Conservation (phyloP, 2,329 filamentous ascomycete genomes). For the Monilinia laxa region DNA sequence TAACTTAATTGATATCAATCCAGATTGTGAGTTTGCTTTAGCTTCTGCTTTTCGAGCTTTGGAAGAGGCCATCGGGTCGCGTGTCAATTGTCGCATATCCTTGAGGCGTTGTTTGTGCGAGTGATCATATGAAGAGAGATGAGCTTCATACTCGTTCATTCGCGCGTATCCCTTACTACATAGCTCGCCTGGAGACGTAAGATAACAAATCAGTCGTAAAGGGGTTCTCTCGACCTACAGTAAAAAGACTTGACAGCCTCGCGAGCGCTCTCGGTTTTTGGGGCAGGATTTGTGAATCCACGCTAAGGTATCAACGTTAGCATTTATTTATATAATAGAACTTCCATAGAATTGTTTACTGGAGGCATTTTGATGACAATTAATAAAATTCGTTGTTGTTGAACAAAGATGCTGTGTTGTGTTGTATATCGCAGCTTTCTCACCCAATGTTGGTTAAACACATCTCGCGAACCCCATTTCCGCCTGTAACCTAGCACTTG, state of each 20-base stretch:
- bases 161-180: conserved; percentile 94
- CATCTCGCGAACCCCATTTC: conserved; percentile 3
- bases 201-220: conserved; percentile 10
- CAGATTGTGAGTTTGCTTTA: conserved; percentile 60
- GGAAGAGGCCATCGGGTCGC: conserved; percentile 64
- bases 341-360: conserved; percentile 43
- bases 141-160: conserved; percentile 94
- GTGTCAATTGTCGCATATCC: conserved; percentile 82
- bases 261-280: conserved; percentile 62
- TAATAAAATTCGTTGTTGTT: conserved; percentile 5
- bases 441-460: conserved; percentile 13
- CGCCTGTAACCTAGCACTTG: not conserved
- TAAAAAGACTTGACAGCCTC: conserved; percentile 79
- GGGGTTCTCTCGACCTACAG: conserved; percentile 46
- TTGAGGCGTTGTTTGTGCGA: conserved; percentile 87
- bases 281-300: conserved; percentile 48
- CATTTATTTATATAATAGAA: not conserved
- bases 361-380: conserved; percentile 51
- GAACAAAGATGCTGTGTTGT: not conserved
- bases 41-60: conserved; percentile 69
- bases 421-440: conserved; percentile 2
- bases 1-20: conserved; percentile 66
- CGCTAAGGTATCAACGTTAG: conserved; percentile 41
- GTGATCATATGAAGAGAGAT: conserved; percentile 93
- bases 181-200: conserved; percentile 55